Evolutionary conservation across 257 asterid genomes (phyloP), one percentile per base, ranked within the genome.

Genomic region (Asclepias syriaca): DNA sequence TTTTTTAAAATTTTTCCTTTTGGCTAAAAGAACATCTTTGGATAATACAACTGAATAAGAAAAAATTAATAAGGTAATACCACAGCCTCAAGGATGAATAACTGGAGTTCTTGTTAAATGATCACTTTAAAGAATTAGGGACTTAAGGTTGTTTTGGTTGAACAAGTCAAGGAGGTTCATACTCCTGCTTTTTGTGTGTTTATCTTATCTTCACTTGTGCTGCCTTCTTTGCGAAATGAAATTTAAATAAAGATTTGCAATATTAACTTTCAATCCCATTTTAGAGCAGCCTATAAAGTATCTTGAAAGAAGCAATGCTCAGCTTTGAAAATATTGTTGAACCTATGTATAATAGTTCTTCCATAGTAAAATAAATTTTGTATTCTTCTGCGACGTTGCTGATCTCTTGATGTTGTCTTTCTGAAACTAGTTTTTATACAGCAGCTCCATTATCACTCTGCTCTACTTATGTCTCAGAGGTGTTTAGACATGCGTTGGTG

Each of bases 391-490:
- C 21, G 13, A 27, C 32, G 53, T 37, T 10, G 1, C 8, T 24
- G 19, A 7, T 32, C 21, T 53, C 22, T 53, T 75, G 51, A 16
- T 72, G 16, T 45, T 71, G 14, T 81, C 69, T 79, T 84, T 74
- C 70, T 81, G 79, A 78, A 60, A 43, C 64, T 74, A 95, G 99
- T 75, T 95, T 86, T 80, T 92, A 95, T 73, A 79, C 88, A 69
- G 96, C 92, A 73, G 96, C 90, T 73, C 97, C 99, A 64, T 81
- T 95, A 29, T 92, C 99, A 70, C 86, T 95, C 74, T 88, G 99
- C 83, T 85, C 87, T 87, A 71, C 71, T 18, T 73, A 77, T 76
- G 88, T 84, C 29, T 45, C 75, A 22, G 99, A 87, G 81, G 86
- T 87, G 73, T 80, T 90, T 83, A 77, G 77, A 24, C 72, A 80